Percentiles rank a stretch among this genome's conserved stretches.
These are phyloP conservation scores for Hura crepitans DNA, from an alignment of 441 rosid species.

Conservation along the genomic window DNA sequence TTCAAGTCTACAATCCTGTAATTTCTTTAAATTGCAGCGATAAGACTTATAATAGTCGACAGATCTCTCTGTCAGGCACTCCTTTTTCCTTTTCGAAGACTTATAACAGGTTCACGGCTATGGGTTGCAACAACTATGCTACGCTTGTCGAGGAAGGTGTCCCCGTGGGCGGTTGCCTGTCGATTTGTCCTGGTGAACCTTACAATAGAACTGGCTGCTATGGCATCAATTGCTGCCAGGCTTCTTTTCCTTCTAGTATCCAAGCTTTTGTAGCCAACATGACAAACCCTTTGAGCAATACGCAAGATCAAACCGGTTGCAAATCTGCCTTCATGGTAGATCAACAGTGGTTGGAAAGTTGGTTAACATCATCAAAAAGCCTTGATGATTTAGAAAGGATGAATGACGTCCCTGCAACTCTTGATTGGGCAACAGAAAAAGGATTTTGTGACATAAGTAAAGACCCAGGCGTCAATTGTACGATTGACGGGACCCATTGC, in stretches of 20 bases:
- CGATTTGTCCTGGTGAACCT: conserved; percentile 7
- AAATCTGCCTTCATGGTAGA: conserved; percentile 23
- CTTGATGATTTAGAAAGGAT: background rate
- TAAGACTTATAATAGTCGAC: background rate
- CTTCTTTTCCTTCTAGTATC: conserved; percentile 19
- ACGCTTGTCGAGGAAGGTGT: background rate
- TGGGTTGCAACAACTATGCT: conserved; percentile 19
- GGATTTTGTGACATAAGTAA: conserved; percentile 9
- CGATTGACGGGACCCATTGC: background rate
- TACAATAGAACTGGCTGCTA: conserved; percentile 4
- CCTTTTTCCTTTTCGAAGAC: conserved; percentile 9
- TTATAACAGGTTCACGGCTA: conserved; percentile 12
- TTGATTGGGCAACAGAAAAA: conserved; percentile 16
- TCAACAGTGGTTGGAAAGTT: conserved; percentile 7
- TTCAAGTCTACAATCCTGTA: conserved; percentile 8
- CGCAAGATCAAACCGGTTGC: background rate
- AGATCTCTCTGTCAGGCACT: background rate
- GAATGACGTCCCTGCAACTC: conserved; percentile 16
- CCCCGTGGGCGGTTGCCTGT: conserved; percentile 18
- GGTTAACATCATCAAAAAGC: too few species aligned
- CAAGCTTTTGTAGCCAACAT: conserved; percentile 6
- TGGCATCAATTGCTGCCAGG: conserved; percentile 24
- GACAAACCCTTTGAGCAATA: background rate
- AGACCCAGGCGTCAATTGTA: background rate
- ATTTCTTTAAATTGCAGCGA: background rate